A percentile compares a stretch with the other conserved stretches of the same genome.
Evolutionary conservation across 148 eudicot species (phyloP).

Genomic region (Camellia japonica): DNA sequence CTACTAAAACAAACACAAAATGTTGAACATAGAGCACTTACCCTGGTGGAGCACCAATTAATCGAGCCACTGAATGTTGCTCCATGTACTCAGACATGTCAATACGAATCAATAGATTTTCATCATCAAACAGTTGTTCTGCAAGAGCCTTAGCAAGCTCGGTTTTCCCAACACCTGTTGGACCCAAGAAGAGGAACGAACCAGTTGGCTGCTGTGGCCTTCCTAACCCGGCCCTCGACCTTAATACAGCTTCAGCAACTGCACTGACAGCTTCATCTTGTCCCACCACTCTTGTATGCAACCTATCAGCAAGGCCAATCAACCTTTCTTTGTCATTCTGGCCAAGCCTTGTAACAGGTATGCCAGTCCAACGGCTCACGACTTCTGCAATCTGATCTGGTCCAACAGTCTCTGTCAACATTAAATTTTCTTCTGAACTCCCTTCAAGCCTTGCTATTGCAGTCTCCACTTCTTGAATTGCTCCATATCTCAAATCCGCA

Average conservation of each 20-base stretch:
- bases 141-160: constrained; percentile 83
- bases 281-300: constrained; percentile 37
- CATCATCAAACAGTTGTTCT: constrained; percentile 75
- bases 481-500: constrained; percentile 69
- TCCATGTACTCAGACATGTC: constrained; percentile 94
- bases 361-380: constrained; percentile 80
- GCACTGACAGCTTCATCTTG: constrained; percentile 36
- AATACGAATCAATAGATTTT: constrained; percentile 59
- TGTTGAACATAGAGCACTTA: constrained; percentile 9
- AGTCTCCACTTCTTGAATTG: constrained; percentile 62
- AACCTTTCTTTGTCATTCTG: constrained; percentile 66
- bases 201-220: constrained; percentile 46
- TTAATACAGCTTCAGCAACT: constrained; percentile 38
- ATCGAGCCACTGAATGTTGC: constrained; percentile 70
- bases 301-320: constrained; percentile 50
- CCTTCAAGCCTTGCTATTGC: constrained; percentile 54
- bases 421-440: constrained; percentile 30
- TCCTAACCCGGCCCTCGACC: constrained; percentile 38
- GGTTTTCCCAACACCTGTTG: constrained; percentile 82
- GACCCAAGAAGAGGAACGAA: constrained; percentile 58
- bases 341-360: constrained; percentile 72
- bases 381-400: constrained; percentile 81
- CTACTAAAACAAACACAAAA: neutral
- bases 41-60: constrained; percentile 88
- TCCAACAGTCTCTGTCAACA: constrained; percentile 72